These are phyloP conservation scores for Spizellomyces punctatus DNA, from an alignment of 192 early-diverging fungal genomes.

Conservation along the genomic window DNA sequence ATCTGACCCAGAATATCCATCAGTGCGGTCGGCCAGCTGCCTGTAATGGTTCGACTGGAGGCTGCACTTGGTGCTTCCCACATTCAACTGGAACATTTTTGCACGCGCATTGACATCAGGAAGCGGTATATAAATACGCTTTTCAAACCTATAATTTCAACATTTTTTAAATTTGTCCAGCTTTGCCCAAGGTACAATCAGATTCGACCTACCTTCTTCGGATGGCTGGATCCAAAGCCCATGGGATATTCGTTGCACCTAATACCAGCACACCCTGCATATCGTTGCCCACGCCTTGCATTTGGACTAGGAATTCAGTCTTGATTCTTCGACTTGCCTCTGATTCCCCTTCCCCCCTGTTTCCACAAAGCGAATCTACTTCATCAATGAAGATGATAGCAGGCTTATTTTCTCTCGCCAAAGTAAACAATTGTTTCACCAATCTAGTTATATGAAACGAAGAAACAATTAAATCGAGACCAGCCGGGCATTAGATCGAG, in stretches of 20 bases:
- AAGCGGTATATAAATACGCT: slow-evolving; percentile 96
- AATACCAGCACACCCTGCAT: slow-evolving; percentile 93
- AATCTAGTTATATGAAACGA: slow-evolving; percentile 52
- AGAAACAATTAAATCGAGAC: background rate
- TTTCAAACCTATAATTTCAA: slow-evolving; percentile 76
- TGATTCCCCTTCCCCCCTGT: slow-evolving; percentile 94
- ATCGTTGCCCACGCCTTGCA: slow-evolving; percentile 98
- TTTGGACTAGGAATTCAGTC: slow-evolving; percentile 97
- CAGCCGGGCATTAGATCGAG: background rate
- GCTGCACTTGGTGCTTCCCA: slow-evolving; percentile 88
- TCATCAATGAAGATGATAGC: slow-evolving; percentile 99
- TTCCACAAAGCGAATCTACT: slow-evolving; percentile 94
- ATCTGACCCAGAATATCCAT: slow-evolving; percentile 96
- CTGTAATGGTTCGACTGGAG: slow-evolving; percentile 73
- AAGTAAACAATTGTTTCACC: slow-evolving; percentile 91
- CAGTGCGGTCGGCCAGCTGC: slow-evolving; percentile 76
- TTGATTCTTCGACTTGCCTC: slow-evolving; percentile 95
- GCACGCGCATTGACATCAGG: slow-evolving; percentile 87
- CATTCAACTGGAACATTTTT: slow-evolving; percentile 90
- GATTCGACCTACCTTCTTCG: slow-evolving; percentile 65
- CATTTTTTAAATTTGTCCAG: too few relatives aligned
- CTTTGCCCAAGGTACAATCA: too few relatives aligned
- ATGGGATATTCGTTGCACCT: slow-evolving; percentile 97
- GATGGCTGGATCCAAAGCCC: slow-evolving; percentile 93
- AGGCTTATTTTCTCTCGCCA: slow-evolving; percentile 90